phyloP scores from a whole-genome alignment of 2,329 filamentous ascomycete genomes.

The Colletotrichum cereale region DNA sequence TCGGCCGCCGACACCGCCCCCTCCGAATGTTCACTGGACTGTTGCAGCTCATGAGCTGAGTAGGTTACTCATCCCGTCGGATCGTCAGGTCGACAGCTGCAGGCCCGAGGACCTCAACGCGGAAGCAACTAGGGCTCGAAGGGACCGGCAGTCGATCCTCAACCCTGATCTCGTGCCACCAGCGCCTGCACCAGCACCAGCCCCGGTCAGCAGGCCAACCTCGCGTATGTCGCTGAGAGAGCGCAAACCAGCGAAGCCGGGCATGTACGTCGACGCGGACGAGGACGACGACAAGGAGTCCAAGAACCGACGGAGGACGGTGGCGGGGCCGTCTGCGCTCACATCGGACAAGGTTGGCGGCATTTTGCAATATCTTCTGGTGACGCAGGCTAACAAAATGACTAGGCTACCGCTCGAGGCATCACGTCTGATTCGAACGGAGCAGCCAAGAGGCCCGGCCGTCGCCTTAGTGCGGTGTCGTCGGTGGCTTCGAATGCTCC shows the following conservation, averaged over 20 bases:
- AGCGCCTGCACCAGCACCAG: conserved; percentile 42
- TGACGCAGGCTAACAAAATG: conserved; percentile 36
- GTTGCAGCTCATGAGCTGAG: conserved; percentile 86
- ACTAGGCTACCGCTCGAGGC: conserved; percentile 51
- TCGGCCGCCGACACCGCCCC: conserved; percentile 72
- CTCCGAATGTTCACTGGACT: conserved; percentile 87
- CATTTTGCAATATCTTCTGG: background rate
- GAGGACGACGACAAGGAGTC: conserved; percentile 54
- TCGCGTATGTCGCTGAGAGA: conserved; percentile 79
- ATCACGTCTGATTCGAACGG: conserved; percentile 44
- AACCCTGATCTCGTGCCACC: conserved; percentile 51
- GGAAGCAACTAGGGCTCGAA: conserved; percentile 71
- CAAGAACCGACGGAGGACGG: conserved; percentile 71
- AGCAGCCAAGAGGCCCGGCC: conserved; percentile 51
- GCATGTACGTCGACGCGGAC: conserved; percentile 66
- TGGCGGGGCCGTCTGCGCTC: conserved; percentile 64
- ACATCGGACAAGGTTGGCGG: conserved; percentile 56
- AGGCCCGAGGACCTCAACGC: conserved; percentile 82
- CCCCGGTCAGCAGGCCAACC: conserved; percentile 59
- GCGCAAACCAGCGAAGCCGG: conserved; percentile 70
- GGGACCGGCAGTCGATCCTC: conserved; percentile 72
- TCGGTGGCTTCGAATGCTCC: conserved; percentile 45
- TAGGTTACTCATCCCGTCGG: conserved; percentile 82
- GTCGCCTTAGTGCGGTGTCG: conserved; percentile 65
- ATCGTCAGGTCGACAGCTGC: conserved; percentile 81